A percentile compares a stretch with the other conserved stretches of the same genome.
Conservation (phyloP, 139 green algal genomes). For the Trebouxia sp. region DNA sequence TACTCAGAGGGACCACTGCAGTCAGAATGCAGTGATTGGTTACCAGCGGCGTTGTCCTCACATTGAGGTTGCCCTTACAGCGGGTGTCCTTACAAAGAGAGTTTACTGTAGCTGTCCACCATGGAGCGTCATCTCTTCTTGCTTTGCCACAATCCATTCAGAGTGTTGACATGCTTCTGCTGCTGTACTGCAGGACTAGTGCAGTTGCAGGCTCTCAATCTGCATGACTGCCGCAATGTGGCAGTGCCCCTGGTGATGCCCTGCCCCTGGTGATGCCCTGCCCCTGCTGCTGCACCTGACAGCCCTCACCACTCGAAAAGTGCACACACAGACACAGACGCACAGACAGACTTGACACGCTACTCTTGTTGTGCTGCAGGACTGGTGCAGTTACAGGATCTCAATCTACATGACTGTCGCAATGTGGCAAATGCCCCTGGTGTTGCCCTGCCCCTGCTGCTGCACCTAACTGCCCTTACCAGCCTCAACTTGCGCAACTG, state of each 20-base stretch:
- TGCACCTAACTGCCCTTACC: constrained; percentile 28
- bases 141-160: neutral
- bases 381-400: neutral
- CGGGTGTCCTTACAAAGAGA: too few relatives aligned
- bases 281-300: constrained; percentile 30
- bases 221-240: constrained; percentile 56
- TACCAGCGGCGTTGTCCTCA: too few relatives aligned
- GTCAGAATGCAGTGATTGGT: too few relatives aligned
- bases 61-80: too few relatives aligned
- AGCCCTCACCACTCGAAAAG: constrained; percentile 30
- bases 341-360: too few relatives aligned
- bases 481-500: constrained; percentile 49
- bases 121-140: too few relatives aligned
- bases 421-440: constrained; percentile 50
- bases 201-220: neutral
- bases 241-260: too few relatives aligned
- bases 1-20: too few relatives aligned
- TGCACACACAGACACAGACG: too few relatives aligned
- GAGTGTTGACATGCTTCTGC: too few relatives aligned
- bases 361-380: too few relatives aligned
- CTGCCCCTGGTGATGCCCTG: constrained; percentile 27
- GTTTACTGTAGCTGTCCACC: too few relatives aligned
- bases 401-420: constrained; percentile 45
- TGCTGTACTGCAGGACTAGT: constrained; percentile 5
- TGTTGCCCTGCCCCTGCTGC: constrained; percentile 31